Base-by-base conservation (phyloP, 257 asterid species). In the Plantago ovata region DNA sequence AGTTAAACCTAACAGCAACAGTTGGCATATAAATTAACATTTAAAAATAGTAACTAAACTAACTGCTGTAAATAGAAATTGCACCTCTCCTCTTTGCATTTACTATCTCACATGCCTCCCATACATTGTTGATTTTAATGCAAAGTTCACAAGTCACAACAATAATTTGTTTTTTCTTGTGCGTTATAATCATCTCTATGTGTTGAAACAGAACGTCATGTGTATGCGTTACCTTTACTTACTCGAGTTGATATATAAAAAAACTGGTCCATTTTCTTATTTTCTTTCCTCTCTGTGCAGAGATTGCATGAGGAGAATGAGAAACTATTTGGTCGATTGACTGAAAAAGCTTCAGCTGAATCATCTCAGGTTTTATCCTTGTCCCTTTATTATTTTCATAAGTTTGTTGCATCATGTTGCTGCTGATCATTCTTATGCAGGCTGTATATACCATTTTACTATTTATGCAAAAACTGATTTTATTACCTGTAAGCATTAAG, bases 271-370 rank as follows among this genome's bases (percentile, higher is more conserved):
- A 57, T 7, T 22, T 22, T 46, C 36, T n/a, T n/a, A 57, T 7
- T 22, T 28, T 28, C 36, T 2, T 28, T 28, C 36, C 7, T 28
- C 36, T 28, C 36, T 1, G 36, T 50, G 64, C 95, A 93, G 99
- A 89, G 89, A 73, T 80, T 93, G 77, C 99, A 93, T 75, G 96
- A 89, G 73, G 99, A 93, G 79, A 93, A 93, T 56, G 99, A 93
- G 79, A 89, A 84, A 71, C 79, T 93, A 79, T 93, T 93, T 61
- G 99, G 79, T 63, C 81, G 89, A 67, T 80, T 93, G 79, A 93
- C 97, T 12, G 99, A 89, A 70, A 93, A 89, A 72, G 84, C 94
- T 45, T 74, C 94, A 66, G 87, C 87, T 70, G 99, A 75, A 72
- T 79, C 97, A 38, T 81, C 84, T 8, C 94, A 86, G 99, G 99